phyloP scores from a whole-genome alignment of 495 filamentous ascomycete genomes.

The Cudoniella acicularis region DNA sequence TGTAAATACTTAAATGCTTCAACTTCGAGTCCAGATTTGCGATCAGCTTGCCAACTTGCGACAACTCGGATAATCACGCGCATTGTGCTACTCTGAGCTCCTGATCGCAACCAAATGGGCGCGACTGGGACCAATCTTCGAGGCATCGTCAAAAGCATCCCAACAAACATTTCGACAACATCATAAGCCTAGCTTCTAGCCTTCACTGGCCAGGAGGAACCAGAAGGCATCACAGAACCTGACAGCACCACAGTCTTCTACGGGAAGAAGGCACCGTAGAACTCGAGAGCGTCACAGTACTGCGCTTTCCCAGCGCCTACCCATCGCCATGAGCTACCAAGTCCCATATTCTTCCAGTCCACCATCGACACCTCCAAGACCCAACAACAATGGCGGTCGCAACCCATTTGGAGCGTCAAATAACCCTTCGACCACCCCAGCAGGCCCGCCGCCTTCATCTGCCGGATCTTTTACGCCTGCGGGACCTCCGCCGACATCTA shows the following conservation, averaged over 20 bases:
- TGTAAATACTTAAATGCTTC: not conserved
- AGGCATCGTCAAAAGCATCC: not conserved
- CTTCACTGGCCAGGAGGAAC: too few relatives aligned
- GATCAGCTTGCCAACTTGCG: not conserved
- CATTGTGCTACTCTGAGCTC: too few relatives aligned
- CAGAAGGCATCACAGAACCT: too few relatives aligned
- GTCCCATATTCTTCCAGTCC: constrained; percentile 27
- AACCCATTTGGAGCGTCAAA: constrained; percentile 33
- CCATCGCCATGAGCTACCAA: constrained; percentile 20
- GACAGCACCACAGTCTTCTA: too few relatives aligned
- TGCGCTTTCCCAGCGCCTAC: too few relatives aligned
- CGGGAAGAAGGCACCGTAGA: too few relatives aligned
- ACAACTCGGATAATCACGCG: not conserved
- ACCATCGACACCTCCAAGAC: constrained; percentile 28
- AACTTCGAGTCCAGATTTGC: not conserved
- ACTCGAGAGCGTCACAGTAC: too few relatives aligned
- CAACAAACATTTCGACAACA: not conserved
- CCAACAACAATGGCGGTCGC: constrained; percentile 15
- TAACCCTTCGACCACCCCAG: constrained; percentile 69
- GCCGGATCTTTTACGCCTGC: constrained; percentile 70
- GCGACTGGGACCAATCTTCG: too few relatives aligned
- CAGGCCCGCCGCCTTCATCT: constrained; percentile 67
- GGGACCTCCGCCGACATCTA: constrained; percentile 60
- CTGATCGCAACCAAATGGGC: too few relatives aligned
- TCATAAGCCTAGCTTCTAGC: too few relatives aligned